A percentile compares a stretch with the other conserved stretches of the same genome.
These are phyloP conservation scores for Withania somnifera DNA, from an alignment of 305 asterid genomes.

Conservation along the genomic window DNA sequence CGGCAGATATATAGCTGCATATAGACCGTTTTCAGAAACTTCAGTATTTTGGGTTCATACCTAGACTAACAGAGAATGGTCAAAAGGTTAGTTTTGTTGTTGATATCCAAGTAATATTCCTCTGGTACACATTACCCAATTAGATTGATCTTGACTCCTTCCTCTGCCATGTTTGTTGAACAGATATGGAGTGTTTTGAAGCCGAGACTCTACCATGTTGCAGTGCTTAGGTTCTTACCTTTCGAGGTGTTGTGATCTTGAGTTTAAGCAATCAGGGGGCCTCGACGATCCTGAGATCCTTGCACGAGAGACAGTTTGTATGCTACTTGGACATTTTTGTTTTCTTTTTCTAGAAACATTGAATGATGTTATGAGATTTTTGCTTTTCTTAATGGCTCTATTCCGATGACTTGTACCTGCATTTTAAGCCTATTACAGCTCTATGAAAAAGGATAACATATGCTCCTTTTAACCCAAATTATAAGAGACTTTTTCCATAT, in stretches of 20 bases:
- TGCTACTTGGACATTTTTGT: constrained; percentile 2
- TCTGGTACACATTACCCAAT: not conserved
- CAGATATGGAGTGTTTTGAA: constrained; percentile 18
- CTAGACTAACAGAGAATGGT: constrained; percentile 10
- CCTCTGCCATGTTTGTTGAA: not conserved
- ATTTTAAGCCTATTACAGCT: not conserved
- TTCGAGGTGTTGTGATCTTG: constrained; percentile 16
- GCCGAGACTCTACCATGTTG: constrained; percentile 10
- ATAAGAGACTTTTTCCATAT: not conserved
- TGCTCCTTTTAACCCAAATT: not conserved
- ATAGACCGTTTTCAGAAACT: not conserved
- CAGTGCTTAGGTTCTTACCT: constrained; percentile 17
- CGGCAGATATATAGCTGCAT: not conserved
- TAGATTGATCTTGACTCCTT: not conserved
- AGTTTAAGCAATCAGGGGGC: constrained; percentile 10
- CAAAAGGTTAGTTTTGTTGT: constrained; percentile 8
- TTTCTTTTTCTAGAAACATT: not conserved
- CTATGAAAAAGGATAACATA: not conserved
- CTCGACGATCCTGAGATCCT: constrained; percentile 22
- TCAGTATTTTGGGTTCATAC: constrained; percentile 1
- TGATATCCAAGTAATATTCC: not conserved
- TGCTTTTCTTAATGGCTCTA: not conserved
- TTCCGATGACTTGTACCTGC: not conserved
- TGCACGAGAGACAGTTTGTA: constrained; percentile 21
- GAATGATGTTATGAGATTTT: not conserved